Percentiles rank a stretch among this genome's conserved stretches.
Conservation (phyloP, 2,329 filamentous ascomycete genomes). For the Scedosporium dehoogii region DNA sequence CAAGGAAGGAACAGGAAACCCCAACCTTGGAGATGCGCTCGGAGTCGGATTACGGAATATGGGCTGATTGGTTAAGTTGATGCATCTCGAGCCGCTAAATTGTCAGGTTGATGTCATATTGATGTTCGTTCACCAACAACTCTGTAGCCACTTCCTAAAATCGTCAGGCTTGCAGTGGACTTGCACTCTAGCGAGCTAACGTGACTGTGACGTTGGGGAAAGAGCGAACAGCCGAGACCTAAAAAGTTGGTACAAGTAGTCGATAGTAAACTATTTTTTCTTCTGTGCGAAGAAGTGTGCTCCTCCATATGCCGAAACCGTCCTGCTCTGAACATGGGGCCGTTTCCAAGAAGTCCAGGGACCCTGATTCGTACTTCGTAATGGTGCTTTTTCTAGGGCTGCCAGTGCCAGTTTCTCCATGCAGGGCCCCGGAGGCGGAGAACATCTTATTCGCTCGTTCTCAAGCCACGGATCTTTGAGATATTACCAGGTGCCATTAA, state of each 20-base stretch:
- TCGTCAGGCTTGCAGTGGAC: not conserved
- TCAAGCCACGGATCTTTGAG: not conserved
- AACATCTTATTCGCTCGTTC: not conserved
- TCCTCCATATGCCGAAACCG: too few relatives aligned
- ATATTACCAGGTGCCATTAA: not conserved
- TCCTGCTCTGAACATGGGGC: too few relatives aligned
- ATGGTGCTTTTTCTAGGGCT: not conserved
- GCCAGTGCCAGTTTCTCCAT: not conserved
- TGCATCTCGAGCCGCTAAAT: not conserved
- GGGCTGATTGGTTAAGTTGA: not conserved
- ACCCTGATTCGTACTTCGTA: too few relatives aligned
- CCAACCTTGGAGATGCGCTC: not conserved
- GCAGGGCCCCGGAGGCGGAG: not conserved
- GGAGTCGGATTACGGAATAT: not conserved
- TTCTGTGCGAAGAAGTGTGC: too few relatives aligned
- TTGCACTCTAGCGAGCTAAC: not conserved
- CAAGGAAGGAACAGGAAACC: not conserved
- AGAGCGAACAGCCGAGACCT: too few relatives aligned
- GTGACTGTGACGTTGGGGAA: not conserved
- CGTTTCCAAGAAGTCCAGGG: too few relatives aligned
- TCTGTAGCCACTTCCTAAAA: not conserved
- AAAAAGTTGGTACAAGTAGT: too few relatives aligned
- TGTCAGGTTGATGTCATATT: constrained; percentile 1
- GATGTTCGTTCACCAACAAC: not conserved
- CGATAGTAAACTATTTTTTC: too few relatives aligned